These are phyloP conservation scores for Plasmodium relictum DNA, from an alignment of 169 alveolate species.

Conservation along the genomic window DNA sequence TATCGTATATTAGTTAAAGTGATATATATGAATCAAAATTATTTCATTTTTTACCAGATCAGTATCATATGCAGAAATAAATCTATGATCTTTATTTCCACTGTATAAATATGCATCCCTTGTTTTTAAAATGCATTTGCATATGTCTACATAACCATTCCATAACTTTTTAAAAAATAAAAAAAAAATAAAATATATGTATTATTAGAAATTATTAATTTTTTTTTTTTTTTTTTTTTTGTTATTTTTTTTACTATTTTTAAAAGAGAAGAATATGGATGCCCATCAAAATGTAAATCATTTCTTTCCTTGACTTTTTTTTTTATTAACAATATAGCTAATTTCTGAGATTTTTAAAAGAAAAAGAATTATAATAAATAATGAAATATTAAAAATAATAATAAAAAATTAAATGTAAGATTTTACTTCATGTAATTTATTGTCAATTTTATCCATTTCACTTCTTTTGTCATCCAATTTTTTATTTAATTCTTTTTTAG, in stretches of 20 bases:
- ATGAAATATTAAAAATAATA: background rate
- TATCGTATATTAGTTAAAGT: background rate
- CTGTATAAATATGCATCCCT: conserved; percentile 46
- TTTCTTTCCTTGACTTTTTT: conserved; percentile 43
- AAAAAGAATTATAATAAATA: conserved; percentile 1
- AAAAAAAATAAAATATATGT: background rate
- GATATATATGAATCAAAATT: too few species aligned
- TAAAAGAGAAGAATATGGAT: conserved; percentile 40
- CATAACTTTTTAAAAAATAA: conserved; percentile 19
- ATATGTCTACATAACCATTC: conserved; percentile 56
- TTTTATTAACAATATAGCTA: conserved; percentile 26
- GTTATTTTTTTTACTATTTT: conserved; percentile 17
- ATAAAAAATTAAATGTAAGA: background rate
- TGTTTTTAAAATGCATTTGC: conserved; percentile 31
- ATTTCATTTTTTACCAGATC: conserved; percentile 23
- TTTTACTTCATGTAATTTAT: conserved; percentile 18
- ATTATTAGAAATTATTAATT: background rate
- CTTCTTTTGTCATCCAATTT: conserved; percentile 15
- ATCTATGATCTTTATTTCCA: conserved; percentile 32
- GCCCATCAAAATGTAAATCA: conserved; percentile 63
- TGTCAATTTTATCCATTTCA: conserved; percentile 43
- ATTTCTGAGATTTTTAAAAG: conserved; percentile 11
- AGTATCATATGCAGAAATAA: conserved; percentile 42
- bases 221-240: background rate
- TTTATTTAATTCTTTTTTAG: conserved; percentile 12